Percentiles rank a stretch among this genome's conserved stretches.
These are phyloP conservation scores for Phytophthora vignae DNA, from an alignment of 352 stramenopile genomes.

Conservation along the genomic window DNA sequence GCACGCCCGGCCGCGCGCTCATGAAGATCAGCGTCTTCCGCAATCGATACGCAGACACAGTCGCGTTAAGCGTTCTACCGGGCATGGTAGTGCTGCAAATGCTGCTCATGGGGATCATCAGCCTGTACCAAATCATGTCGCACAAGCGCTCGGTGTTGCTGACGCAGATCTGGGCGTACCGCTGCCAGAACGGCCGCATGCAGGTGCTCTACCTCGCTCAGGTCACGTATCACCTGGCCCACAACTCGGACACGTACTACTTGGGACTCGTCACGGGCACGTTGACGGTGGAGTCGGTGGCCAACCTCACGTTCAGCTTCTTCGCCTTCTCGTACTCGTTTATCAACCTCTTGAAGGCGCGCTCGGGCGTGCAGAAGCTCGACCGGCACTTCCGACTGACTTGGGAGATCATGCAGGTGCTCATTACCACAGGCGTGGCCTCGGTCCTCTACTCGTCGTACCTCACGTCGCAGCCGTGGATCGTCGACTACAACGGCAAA, in stretches of 20 bases:
- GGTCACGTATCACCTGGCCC: constrained; percentile 18
- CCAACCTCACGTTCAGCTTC: constrained; percentile 17
- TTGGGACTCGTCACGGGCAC: constrained; percentile 14
- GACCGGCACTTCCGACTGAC: constrained; percentile 10
- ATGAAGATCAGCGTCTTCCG: constrained; percentile 42
- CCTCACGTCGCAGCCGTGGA: constrained; percentile 19
- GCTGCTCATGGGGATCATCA: constrained; percentile 31
- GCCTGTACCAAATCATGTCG: constrained; percentile 30
- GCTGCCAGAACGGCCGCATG: constrained; percentile 19
- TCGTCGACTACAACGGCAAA: constrained; percentile 38
- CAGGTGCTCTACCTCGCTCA: constrained; percentile 22
- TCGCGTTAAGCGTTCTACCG: constrained; percentile 22
- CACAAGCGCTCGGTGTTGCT: constrained; percentile 23
- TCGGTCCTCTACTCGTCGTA: constrained; percentile 16
- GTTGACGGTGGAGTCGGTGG: constrained; percentile 9
- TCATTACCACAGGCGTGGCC: constrained; percentile 21
- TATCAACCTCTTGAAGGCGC: constrained; percentile 22
- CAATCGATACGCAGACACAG: constrained; percentile 21
- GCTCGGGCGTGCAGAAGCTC: constrained; percentile 16
- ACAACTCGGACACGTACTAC: constrained; percentile 6
- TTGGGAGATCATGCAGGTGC: constrained; percentile 33
- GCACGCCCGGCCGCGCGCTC: constrained; percentile 21
- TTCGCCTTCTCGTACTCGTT: constrained; percentile 20
- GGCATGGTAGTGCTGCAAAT: constrained; percentile 28
- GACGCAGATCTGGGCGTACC: background rate